Percentiles rank a stretch among this genome's conserved stretches.
phyloP scores from a whole-genome alignment of 768 basidiomycete genomes.

The Krasilnikovozyma curviuscula region DNA sequence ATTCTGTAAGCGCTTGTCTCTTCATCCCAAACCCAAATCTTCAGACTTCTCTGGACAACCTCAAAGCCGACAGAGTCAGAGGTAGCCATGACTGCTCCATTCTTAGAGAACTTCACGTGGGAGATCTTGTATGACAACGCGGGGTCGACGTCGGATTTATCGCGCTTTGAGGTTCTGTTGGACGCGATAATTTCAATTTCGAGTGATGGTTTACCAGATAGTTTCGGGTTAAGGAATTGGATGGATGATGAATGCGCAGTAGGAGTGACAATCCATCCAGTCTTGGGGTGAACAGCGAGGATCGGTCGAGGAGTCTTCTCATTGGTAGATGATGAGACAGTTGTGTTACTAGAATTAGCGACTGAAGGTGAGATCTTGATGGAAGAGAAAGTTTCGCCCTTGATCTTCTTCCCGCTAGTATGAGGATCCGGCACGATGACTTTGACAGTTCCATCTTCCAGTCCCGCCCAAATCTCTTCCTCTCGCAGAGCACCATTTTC shows the following conservation, averaged over 20 bases:
- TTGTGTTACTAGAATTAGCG: background rate
- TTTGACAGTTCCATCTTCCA: conserved; percentile 56
- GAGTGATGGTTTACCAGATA: conserved; percentile 46
- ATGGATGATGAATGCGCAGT: conserved; percentile 92
- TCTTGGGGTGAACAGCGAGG: conserved; percentile 52
- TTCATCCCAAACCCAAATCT: conserved; percentile 71
- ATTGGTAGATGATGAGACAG: conserved; percentile 15
- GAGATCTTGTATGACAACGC: no score
- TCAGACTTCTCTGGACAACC: conserved; percentile 57
- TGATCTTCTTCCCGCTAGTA: conserved; percentile 2
- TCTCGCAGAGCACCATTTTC: conserved; percentile 34
- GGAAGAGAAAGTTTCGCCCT: background rate
- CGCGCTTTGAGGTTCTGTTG: conserved; percentile 60
- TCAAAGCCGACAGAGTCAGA: conserved; percentile 55
- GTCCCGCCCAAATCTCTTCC: conserved; percentile 70
- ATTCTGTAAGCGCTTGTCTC: conserved; percentile 38
- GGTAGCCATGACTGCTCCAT: no score
- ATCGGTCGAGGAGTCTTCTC: conserved; percentile 20
- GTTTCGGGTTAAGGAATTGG: conserved; percentile 76
- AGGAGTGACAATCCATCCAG: conserved; percentile 63
- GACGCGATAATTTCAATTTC: conserved; percentile 88
- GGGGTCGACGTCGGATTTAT: conserved; percentile 55
- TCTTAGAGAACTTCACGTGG: no score
- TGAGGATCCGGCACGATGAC: conserved; percentile 3
- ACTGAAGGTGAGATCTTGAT: conserved; percentile 21